Percentiles rank a stretch among this genome's conserved stretches.
Conservation (phyloP, 1,139 yeast species). For the Geotrichum restrictum region DNA sequence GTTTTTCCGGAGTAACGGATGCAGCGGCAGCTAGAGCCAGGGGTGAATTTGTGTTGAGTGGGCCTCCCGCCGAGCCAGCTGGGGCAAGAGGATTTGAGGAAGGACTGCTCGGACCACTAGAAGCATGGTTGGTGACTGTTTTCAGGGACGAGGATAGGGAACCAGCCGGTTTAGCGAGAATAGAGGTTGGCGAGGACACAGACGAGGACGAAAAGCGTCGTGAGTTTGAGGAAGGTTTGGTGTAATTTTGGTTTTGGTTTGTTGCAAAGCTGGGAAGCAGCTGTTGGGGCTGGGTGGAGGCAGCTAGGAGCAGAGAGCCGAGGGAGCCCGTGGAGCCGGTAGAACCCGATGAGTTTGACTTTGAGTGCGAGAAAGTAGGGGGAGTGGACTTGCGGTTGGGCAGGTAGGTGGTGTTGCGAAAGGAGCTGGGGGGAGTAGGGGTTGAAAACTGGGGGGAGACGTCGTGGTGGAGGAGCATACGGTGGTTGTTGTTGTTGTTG, state of each 20-base stretch:
- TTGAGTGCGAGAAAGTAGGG: slow-evolving; percentile 3
- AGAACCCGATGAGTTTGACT: slow-evolving; percentile 3
- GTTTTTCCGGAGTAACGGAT: slow-evolving; percentile 73
- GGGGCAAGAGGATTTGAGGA: not conserved
- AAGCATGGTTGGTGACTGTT: slow-evolving; percentile 10
- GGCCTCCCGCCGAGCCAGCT: slow-evolving; percentile 25
- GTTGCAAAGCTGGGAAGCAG: slow-evolving; percentile 1
- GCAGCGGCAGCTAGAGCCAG: slow-evolving; percentile 87
- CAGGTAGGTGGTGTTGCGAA: slow-evolving; percentile 1
- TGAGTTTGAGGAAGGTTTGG: not conserved
- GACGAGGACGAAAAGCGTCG: slow-evolving; percentile 18
- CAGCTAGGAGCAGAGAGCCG: slow-evolving; percentile 4
- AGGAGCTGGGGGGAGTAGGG: slow-evolving; percentile 17
- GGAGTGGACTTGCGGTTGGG: slow-evolving; percentile 5
- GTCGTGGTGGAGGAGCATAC: not conserved
- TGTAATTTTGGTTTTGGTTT: no score
- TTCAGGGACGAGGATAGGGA: slow-evolving; percentile 10
- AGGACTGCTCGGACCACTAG: slow-evolving; percentile 8
- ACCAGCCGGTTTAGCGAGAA: slow-evolving; percentile 11
- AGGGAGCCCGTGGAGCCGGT: no score
- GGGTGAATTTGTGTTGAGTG: slow-evolving; percentile 71
- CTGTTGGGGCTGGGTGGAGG: slow-evolving; percentile 4
- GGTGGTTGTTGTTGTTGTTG: not conserved
- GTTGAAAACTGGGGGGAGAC: slow-evolving; percentile 6
- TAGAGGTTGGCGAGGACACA: slow-evolving; percentile 16